Percentiles rank a stretch among this genome's conserved stretches.
Evolutionary conservation across 805 yeast species (phyloP).

Genomic region (Saccharomyces eubayanus): DNA sequence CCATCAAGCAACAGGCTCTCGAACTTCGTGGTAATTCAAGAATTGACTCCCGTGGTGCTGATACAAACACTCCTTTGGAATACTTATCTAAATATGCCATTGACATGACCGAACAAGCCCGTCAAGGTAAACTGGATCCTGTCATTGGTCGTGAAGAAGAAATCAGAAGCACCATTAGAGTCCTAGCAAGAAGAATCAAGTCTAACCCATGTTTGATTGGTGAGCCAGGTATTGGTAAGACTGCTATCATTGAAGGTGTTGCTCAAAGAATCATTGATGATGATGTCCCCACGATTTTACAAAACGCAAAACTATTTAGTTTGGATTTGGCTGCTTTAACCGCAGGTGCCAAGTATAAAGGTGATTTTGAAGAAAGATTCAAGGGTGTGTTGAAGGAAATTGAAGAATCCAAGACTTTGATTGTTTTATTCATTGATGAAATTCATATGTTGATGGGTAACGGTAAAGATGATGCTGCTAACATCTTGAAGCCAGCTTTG

Average conservation of each 20-base stretch:
- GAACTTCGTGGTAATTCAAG: constrained; percentile 82
- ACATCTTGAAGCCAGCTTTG: constrained; percentile 90
- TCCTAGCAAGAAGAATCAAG: constrained; percentile 92
- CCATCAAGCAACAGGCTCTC: constrained; percentile 67
- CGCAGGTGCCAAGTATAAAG: constrained; percentile 98
- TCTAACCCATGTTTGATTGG: constrained; percentile 95
- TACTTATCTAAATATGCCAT: constrained; percentile 83
- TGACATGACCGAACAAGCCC: constrained; percentile 88
- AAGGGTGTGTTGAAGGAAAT: constrained; percentile 94
- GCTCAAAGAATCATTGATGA: constrained; percentile 94
- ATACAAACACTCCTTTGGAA: constrained; percentile 76
- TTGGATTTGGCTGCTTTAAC: constrained; percentile 92
- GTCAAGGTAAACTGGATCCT: constrained; percentile 92
- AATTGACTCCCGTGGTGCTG: constrained; percentile 91
- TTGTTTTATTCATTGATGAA: constrained; percentile 90
- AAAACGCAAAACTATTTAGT: constrained; percentile 73
- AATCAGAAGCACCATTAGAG: constrained; percentile 89
- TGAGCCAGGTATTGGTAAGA: constrained; percentile 99
- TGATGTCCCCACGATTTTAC: constrained; percentile 86
- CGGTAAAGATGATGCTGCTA: constrained; percentile 96
- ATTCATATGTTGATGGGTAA: constrained; percentile 99
- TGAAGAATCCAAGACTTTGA: constrained; percentile 77
- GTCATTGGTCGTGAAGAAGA: constrained; percentile 99
- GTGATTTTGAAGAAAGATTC: constrained; percentile 96
- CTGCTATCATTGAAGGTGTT: constrained; percentile 96